Evolutionary conservation across 495 filamentous ascomycete species (phyloP).

Genomic region (Usnea hakonensis): DNA sequence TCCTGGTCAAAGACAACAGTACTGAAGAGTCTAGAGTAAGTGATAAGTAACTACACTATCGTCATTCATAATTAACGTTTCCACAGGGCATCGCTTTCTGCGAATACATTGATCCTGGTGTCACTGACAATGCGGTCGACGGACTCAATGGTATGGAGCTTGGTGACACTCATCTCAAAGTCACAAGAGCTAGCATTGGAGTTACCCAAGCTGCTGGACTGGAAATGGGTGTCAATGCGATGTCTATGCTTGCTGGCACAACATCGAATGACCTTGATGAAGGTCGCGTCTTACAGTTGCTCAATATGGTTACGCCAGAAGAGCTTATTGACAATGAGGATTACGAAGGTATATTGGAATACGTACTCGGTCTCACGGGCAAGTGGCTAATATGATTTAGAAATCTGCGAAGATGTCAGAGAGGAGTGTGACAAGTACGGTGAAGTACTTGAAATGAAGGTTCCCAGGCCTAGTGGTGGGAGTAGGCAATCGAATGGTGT

Average conservation of each 20-base stretch:
- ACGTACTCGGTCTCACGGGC: neutral
- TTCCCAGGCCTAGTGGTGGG: slow-evolving; percentile 77
- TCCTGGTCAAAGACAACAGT: slow-evolving; percentile 77
- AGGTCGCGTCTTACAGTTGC: slow-evolving; percentile 74
- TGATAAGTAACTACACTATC: slow-evolving; percentile 18
- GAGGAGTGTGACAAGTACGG: slow-evolving; percentile 93
- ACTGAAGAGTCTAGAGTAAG: slow-evolving; percentile 85
- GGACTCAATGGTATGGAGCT: slow-evolving; percentile 89
- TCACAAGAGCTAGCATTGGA: slow-evolving; percentile 82
- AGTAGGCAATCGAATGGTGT: slow-evolving; percentile 79
- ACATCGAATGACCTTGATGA: slow-evolving; percentile 68
- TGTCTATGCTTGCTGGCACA: slow-evolving; percentile 97
- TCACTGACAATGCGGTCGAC: slow-evolving; percentile 80
- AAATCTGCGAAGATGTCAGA: slow-evolving; percentile 87
- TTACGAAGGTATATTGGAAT: slow-evolving; percentile 64
- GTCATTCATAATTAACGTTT: slow-evolving; percentile 17
- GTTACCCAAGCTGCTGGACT: slow-evolving; percentile 80
- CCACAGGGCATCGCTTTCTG: slow-evolving; percentile 89
- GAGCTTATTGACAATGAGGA: slow-evolving; percentile 91
- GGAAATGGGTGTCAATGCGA: slow-evolving; percentile 94
- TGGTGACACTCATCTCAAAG: slow-evolving; percentile 76
- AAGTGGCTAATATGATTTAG: slow-evolving; percentile 36
- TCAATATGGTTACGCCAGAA: slow-evolving; percentile 97
- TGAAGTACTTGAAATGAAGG: slow-evolving; percentile 72
- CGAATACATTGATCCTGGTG: slow-evolving; percentile 74